Conservation (phyloP, 1,284 basidiomycete genomes). For the Leccinum subrobustum region DNA sequence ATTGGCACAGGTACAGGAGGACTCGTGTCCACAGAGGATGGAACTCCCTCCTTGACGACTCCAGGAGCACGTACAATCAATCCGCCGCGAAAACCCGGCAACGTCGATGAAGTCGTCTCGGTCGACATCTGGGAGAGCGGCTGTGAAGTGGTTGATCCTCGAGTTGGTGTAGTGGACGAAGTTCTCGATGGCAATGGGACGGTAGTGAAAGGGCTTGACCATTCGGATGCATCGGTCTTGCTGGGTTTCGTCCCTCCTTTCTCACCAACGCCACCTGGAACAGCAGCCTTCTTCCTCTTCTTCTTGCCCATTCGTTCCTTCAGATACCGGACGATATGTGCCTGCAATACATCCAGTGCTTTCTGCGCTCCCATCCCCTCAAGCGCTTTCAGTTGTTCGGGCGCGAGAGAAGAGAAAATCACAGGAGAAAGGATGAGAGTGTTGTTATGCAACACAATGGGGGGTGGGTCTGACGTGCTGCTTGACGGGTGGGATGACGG, state of each 20-base stretch:
- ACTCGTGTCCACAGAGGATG: slow-evolving; percentile 14
- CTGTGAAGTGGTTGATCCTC: neutral
- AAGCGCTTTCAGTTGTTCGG: slow-evolving; percentile 72
- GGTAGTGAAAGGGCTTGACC: slow-evolving; percentile 39
- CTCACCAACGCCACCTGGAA: slow-evolving; percentile 3
- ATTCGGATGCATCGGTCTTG: slow-evolving; percentile 14
- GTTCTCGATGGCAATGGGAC: slow-evolving; percentile 35
- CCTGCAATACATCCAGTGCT: slow-evolving; percentile 80
- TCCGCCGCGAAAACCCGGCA: slow-evolving; percentile 15
- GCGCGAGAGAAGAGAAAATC: slow-evolving; percentile 78
- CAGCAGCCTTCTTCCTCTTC: slow-evolving; percentile 30
- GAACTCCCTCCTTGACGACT: slow-evolving; percentile 20
- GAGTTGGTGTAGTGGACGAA: slow-evolving; percentile 9
- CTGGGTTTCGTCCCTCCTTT: slow-evolving; percentile 12
- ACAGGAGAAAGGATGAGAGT: slow-evolving; percentile 81
- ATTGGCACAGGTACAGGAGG: slow-evolving; percentile 31
- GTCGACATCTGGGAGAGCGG: slow-evolving; percentile 1
- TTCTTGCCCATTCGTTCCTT: slow-evolving; percentile 66
- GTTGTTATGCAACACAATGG: slow-evolving; percentile 83
- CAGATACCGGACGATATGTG: slow-evolving; percentile 80
- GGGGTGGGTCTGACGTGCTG: slow-evolving; percentile 53
- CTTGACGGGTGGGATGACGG: slow-evolving; percentile 44
- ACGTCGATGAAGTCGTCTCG: neutral
- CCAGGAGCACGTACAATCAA: slow-evolving; percentile 3
- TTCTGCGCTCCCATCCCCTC: slow-evolving; percentile 82